A percentile compares a stretch with the other conserved stretches of the same genome.
Conservation (phyloP, 2,329 filamentous ascomycete species). For the Septoria linicola region DNA sequence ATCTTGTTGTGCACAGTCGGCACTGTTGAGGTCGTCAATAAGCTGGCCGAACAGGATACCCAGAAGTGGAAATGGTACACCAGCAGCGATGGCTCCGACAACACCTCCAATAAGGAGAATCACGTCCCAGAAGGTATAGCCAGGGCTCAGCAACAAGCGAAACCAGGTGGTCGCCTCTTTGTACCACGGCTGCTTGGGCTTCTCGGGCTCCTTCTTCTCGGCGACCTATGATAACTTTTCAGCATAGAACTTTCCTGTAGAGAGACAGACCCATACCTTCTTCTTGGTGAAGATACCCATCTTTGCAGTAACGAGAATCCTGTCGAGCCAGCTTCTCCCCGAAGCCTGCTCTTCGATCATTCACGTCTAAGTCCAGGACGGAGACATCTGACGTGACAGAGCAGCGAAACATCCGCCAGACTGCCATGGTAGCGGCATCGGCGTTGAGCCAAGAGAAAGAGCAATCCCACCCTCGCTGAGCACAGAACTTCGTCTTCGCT, state of each 20-base stretch:
- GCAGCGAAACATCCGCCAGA: neutral
- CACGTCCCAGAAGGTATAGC: conserved; percentile 18
- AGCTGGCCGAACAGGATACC: conserved; percentile 65
- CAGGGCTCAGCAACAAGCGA: conserved; percentile 21
- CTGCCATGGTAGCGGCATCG: conserved; percentile 19
- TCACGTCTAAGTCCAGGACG: conserved; percentile 1
- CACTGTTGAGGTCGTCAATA: conserved; percentile 60
- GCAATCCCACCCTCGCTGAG: neutral
- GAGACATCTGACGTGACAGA: conserved; percentile 3
- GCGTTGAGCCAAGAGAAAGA: neutral
- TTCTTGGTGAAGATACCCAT: conserved; percentile 20
- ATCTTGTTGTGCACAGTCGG: conserved; percentile 50
- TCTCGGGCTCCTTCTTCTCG: conserved; percentile 3
- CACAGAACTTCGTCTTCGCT: neutral
- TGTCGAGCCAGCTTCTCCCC: neutral
- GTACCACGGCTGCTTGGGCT: conserved; percentile 14
- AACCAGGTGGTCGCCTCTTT: conserved; percentile 19
- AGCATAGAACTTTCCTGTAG: neutral
- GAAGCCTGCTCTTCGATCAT: neutral
- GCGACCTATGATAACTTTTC: neutral
- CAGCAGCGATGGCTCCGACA: conserved; percentile 50
- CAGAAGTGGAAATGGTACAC: conserved; percentile 62
- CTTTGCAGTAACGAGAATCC: neutral
- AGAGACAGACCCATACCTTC: too few relatives aligned
- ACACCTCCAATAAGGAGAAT: conserved; percentile 17